These are phyloP conservation scores for Lupinus albus DNA, from an alignment of 306 rosid genomes.

Conservation along the genomic window DNA sequence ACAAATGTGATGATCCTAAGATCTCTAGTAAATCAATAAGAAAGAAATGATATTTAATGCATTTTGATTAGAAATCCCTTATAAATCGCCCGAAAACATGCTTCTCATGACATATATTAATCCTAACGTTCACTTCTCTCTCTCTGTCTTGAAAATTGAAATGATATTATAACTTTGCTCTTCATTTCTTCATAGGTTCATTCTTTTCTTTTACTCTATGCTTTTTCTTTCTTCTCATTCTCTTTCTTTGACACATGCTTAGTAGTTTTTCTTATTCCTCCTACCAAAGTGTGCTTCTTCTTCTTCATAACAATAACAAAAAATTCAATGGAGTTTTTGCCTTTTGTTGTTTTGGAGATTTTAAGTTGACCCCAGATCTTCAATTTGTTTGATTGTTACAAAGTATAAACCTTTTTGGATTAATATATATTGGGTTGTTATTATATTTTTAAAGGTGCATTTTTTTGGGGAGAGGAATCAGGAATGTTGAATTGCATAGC, in stretches of 20 bases:
- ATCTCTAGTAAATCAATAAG: no score
- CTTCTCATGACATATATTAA: slow-evolving; percentile 18
- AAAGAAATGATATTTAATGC: slow-evolving; percentile 39
- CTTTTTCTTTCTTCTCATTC: not conserved
- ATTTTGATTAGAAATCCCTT: slow-evolving; percentile 51
- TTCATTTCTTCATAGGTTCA: slow-evolving; percentile 26
- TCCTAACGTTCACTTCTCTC: slow-evolving; percentile 45
- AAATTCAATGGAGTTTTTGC: slow-evolving; percentile 42
- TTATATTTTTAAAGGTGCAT: slow-evolving; percentile 35
- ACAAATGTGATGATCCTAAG: no score
- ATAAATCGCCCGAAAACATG: slow-evolving; percentile 47
- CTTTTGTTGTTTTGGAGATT: slow-evolving; percentile 21
- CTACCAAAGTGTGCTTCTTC: slow-evolving; percentile 5
- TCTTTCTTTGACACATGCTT: not conserved
- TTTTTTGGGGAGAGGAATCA: slow-evolving; percentile 33
- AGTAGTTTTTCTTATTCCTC: no score
- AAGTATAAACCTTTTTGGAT: slow-evolving; percentile 36
- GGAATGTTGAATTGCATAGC: slow-evolving; percentile 93
- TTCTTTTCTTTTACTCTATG: not conserved
- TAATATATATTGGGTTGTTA: slow-evolving; percentile 6
- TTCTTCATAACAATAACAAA: not conserved
- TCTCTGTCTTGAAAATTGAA: slow-evolving; percentile 24
- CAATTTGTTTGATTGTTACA: slow-evolving; percentile 35
- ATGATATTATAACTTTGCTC: not conserved
- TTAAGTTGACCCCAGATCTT: slow-evolving; percentile 53